Evolutionary conservation across 1,139 yeast species (phyloP).

Genomic region (Suhomyces coccinellae): DNA sequence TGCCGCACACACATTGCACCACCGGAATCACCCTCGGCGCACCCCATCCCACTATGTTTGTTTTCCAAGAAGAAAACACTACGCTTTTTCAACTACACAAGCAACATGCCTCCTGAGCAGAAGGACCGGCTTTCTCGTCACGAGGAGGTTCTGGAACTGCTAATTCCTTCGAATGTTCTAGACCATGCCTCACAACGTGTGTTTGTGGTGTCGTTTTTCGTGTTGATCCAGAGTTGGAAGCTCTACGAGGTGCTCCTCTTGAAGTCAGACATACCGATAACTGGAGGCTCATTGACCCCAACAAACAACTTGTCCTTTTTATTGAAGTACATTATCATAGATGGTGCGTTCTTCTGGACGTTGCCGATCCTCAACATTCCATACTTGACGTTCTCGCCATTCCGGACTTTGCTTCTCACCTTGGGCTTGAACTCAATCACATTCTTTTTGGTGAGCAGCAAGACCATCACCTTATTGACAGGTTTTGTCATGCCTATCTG

Average conservation of each 20-base stretch:
- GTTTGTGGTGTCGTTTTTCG: conserved; percentile 63
- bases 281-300: conserved; percentile 20
- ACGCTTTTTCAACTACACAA: background rate
- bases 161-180: conserved; percentile 54
- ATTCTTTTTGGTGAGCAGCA: conserved; percentile 42
- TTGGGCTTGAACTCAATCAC: conserved; percentile 38
- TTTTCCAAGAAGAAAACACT: conserved; percentile 4
- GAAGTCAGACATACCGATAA: conserved; percentile 32
- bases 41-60: conserved; percentile 5
- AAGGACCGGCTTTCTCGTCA: conserved; percentile 7
- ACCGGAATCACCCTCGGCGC: conserved; percentile 2
- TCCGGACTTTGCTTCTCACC: conserved; percentile 49
- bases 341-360: conserved; percentile 65
- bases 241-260: conserved; percentile 63
- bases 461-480: conserved; percentile 37
- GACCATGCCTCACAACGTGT: conserved; percentile 85
- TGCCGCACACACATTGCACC: background rate
- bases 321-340: conserved; percentile 70
- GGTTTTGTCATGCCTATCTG: conserved; percentile 42
- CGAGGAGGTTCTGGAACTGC: conserved; percentile 14
- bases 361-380: conserved; percentile 79
- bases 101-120: conserved; percentile 7
- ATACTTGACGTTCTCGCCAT: conserved; percentile 59
- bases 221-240: conserved; percentile 78
- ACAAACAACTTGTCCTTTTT: conserved; percentile 58